A percentile compares a stretch with the other conserved stretches of the same genome.
These are phyloP conservation scores for Persicaria maculosa DNA, from an alignment of 148 eudicot species.

Conservation along the genomic window DNA sequence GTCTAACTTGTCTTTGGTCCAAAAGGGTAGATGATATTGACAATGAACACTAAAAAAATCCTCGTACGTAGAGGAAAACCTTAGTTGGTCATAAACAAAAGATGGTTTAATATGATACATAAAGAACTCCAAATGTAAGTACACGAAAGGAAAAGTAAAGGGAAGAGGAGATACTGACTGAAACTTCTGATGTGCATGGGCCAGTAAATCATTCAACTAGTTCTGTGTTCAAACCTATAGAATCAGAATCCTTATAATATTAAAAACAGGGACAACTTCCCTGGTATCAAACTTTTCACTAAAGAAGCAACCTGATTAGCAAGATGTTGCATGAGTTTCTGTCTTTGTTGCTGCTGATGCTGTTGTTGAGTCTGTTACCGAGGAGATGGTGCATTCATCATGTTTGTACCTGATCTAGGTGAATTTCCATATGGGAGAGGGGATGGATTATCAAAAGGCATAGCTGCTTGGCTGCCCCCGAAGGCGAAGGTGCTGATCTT, in stretches of 20 bases:
- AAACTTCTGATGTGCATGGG: constrained; percentile 60
- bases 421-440: constrained; percentile 88
- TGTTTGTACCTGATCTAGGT: constrained; percentile 78
- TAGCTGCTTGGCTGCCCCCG: constrained; percentile 43
- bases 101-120: background rate
- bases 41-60: background rate
- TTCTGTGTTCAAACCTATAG: constrained; percentile 29
- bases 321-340: constrained; percentile 72
- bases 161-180: constrained; percentile 42
- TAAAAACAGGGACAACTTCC: background rate
- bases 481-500: constrained; percentile 87
- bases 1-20: background rate
- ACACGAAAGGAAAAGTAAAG: constrained; percentile 7
- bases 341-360: constrained; percentile 57
- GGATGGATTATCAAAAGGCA: constrained; percentile 75
- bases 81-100: background rate
- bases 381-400: constrained; percentile 92
- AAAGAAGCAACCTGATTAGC: constrained; percentile 50
- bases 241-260: background rate
- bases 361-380: constrained; percentile 67
- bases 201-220: constrained; percentile 61
- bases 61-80: background rate
- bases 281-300: background rate
- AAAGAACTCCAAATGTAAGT: background rate
- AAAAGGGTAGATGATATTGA: background rate